Evolutionary conservation across 2,329 filamentous ascomycete genomes (phyloP), one percentile per base, ranked within the genome.

Genomic region (Fusarium haematococcum): DNA sequence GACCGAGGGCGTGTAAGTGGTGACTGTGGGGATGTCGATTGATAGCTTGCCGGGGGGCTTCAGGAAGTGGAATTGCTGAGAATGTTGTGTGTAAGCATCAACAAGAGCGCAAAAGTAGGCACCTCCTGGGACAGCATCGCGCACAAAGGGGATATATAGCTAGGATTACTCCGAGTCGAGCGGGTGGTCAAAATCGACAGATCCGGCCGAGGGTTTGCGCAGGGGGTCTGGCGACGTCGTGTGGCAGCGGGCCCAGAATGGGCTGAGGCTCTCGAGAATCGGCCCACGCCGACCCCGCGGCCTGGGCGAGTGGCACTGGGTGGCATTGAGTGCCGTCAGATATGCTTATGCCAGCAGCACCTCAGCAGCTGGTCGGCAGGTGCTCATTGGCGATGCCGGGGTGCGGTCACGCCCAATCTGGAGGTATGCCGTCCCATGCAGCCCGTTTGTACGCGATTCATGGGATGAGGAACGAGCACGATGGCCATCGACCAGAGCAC

Each of bases 211-310:
- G 72, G 70, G 72, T 71, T 69, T 70, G 63, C 54, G 67, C 77
- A 78, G 76, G 77, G 74, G 76, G 79, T 82, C 80, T 78, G 79
- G 70, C 75, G 79, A 82, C 77, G 80, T 81, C 77, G 78, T 79
- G 78, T 79, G 78, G 78, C 78, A 77, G 79, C 77, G 80, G 79
- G 77, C 71, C 77, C 75, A 79, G 72, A 81, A 81, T 82, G 80
- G 80, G 75, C 80, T 81, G 80, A 82, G 78, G 70, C 78, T 80
- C 75, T 74, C 74, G 68, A 80, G 75, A 79, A 82, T 82, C 80
- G 80, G 80, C 76, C 80, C 80, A 82, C 80, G 75, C 80, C 77
- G 77, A 79, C 77, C 77, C 77, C 76, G 77, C 77, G 77, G 71
- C 70, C 61, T 75, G 66, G 67, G 58, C 30, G 65, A 67, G 59